Conservation (phyloP, 257 asterid genomes). For the Gentiana straminea region DNA sequence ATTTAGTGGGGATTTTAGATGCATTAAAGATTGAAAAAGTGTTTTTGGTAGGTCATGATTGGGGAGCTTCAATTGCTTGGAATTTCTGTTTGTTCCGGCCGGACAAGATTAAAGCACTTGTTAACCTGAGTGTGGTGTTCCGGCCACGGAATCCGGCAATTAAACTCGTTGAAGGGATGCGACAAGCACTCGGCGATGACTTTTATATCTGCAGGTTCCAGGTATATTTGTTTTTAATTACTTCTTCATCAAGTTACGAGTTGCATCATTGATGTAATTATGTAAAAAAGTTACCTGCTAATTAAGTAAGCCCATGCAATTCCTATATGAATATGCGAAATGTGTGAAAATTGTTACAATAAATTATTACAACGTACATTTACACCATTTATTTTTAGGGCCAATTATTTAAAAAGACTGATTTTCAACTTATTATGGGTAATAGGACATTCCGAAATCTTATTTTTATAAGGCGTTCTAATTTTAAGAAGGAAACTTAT, state of each 20-base stretch:
- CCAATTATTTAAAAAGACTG: too few species aligned
- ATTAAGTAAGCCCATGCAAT: too few species aligned
- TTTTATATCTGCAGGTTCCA: conserved; percentile 86
- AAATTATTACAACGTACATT: not conserved
- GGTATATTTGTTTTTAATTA: conserved; percentile 20
- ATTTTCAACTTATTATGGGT: too few species aligned
- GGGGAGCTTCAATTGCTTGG: conserved; percentile 93
- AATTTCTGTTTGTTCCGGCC: conserved; percentile 62
- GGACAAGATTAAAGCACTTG: conserved; percentile 66
- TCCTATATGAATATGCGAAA: too few species aligned
- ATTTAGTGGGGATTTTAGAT: conserved; percentile 56
- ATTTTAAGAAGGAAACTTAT: too few species aligned
- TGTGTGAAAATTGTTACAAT: not conserved
- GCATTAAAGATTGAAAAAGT: conserved; percentile 43
- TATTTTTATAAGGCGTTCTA: too few species aligned
- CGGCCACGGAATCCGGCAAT: conserved; percentile 48
- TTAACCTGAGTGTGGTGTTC: conserved; percentile 59
- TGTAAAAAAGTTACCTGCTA: too few species aligned
- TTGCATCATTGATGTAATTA: not conserved
- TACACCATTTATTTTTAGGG: too few species aligned
- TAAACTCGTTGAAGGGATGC: conserved; percentile 54
- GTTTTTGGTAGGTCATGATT: conserved; percentile 89
- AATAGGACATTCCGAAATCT: too few species aligned
- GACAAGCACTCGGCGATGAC: conserved; percentile 66
- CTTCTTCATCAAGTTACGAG: not conserved